These are phyloP conservation scores for Beta corolliflora DNA, from an alignment of 179 eudicot genomes.

Conservation along the genomic window DNA sequence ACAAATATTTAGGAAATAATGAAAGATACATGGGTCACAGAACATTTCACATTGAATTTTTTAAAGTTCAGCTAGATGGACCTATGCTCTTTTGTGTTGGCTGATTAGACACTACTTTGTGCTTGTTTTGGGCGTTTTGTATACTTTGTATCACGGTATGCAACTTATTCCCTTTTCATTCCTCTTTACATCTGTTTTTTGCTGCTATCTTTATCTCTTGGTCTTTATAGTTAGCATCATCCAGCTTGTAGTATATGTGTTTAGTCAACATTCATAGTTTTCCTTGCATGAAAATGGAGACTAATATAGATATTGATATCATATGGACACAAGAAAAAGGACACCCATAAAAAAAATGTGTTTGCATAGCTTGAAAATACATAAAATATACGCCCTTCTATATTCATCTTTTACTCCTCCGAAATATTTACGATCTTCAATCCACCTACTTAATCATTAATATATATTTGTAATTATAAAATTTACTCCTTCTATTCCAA, in stretches of 20 bases:
- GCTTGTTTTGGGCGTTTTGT: constrained; percentile 20
- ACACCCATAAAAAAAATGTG: no score
- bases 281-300: not conserved
- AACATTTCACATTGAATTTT: constrained; percentile 6
- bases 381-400: no score
- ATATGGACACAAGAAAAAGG: no score
- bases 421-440: no score
- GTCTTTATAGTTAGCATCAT: not conserved
- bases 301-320: not conserved
- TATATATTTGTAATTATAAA: no score
- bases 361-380: no score
- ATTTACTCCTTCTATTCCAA: no score
- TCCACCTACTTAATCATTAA: no score
- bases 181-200: constrained; percentile 12
- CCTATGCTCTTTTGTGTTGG: constrained; percentile 13
- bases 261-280: not conserved
- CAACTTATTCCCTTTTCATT: constrained; percentile 10
- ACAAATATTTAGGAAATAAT: not conserved
- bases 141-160: not conserved
- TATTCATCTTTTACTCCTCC: no score
- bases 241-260: constrained; percentile 2
- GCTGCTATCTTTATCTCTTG: not conserved
- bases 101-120: not conserved
- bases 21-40: constrained; percentile 11
- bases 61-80: constrained; percentile 12